Percentiles rank a stretch among this genome's conserved stretches.
These are phyloP conservation scores for Tolypocladium inflatum DNA, from an alignment of 2,329 filamentous ascomycete species.

Conservation along the genomic window DNA sequence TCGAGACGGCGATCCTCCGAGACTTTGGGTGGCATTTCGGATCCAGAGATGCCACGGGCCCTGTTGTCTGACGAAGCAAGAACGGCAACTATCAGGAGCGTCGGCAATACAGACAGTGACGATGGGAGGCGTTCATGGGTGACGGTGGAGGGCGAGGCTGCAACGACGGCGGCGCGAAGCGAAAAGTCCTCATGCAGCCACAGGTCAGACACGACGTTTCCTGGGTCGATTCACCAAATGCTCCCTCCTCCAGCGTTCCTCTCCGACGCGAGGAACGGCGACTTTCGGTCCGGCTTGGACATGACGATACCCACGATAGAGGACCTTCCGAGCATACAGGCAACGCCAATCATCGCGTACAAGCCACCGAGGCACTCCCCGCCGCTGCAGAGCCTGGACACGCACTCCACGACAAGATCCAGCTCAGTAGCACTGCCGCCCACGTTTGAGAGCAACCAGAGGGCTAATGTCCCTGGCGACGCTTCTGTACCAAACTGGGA, in stretches of 20 bases:
- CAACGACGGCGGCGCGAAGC: conserved; percentile 13
- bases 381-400: conserved; percentile 11
- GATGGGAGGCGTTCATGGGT: conserved; percentile 23
- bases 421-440: conserved; percentile 23
- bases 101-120: conserved; percentile 11
- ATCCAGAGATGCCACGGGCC: conserved; percentile 12
- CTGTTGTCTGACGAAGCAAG: conserved; percentile 15
- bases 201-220: conserved; percentile 15
- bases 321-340: conserved; percentile 14
- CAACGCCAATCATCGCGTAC: conserved; percentile 2
- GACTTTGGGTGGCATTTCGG: conserved; percentile 13
- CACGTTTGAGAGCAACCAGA: conserved; percentile 4
- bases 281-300: conserved; percentile 18
- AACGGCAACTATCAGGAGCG: conserved; percentile 9
- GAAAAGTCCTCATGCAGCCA: conserved; percentile 14
- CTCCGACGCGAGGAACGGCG: conserved; percentile 12
- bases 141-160: conserved; percentile 19
- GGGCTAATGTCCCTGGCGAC: conserved; percentile 1
- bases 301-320: conserved; percentile 17
- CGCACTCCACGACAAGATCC: conserved; percentile 19
- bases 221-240: conserved; percentile 20
- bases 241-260: conserved; percentile 19
- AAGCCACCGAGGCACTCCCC: conserved; percentile 6
- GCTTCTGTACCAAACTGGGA: conserved; percentile 10
- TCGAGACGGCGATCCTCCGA: conserved; percentile 14